These are phyloP conservation scores for Vanderwaltozyma tropicalis DNA, from an alignment of 805 yeast species.

Conservation along the genomic window DNA sequence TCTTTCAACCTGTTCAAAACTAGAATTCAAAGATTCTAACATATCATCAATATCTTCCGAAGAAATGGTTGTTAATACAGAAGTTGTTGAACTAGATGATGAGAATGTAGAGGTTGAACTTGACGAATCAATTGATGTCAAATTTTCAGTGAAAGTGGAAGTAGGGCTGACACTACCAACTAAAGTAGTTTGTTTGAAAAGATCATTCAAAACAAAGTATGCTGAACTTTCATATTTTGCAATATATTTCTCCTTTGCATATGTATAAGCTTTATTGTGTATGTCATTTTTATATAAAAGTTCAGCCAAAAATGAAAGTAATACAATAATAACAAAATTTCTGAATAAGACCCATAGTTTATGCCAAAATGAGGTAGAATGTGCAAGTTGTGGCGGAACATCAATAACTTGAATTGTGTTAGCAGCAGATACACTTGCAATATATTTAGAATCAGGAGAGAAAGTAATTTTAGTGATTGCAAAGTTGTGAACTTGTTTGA, in stretches of 20 bases:
- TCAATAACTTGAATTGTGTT: conserved; percentile 54
- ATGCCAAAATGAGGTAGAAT: conserved; percentile 21
- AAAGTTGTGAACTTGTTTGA: conserved; percentile 59
- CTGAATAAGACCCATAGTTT: conserved; percentile 16
- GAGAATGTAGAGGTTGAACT: not conserved
- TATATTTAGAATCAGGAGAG: conserved; percentile 52
- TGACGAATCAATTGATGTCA: too few species aligned
- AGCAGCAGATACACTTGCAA: conserved; percentile 72
- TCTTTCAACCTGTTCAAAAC: not conserved
- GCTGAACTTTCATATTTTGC: conserved; percentile 7
- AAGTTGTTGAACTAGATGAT: not conserved
- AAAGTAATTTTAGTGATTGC: conserved; percentile 68
- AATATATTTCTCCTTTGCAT: conserved; percentile 10
- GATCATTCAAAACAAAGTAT: conserved; percentile 8
- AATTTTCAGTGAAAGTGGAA: not conserved
- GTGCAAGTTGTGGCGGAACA: conserved; percentile 43
- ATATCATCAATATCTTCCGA: too few species aligned
- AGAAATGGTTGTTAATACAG: too few species aligned
- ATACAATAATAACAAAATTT: conserved; percentile 19
- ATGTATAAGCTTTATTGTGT: conserved; percentile 13
- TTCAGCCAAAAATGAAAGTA: conserved; percentile 18
- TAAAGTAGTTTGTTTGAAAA: conserved; percentile 8
- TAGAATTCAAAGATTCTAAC: too few species aligned
- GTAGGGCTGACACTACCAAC: not conserved
- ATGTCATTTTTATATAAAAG: conserved; percentile 16